phyloP scores from a whole-genome alignment of 495 filamentous ascomycete genomes.

The Tuber aestivum region DNA sequence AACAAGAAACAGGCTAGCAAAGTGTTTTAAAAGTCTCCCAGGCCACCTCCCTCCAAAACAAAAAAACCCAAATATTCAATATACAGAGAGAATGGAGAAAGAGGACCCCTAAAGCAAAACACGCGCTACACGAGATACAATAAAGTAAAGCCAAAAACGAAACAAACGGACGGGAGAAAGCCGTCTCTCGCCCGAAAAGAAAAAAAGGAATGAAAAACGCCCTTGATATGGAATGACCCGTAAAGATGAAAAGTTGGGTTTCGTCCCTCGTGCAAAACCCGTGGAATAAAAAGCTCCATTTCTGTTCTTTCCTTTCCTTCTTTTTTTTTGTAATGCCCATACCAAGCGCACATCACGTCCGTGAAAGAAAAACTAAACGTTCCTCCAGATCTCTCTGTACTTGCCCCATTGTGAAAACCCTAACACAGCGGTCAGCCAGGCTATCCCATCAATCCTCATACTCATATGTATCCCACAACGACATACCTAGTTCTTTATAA shows the following conservation, averaged over 20 bases:
- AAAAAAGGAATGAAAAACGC: not conserved
- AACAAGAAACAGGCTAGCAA: not conserved
- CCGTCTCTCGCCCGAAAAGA: constrained; percentile 6
- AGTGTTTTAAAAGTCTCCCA: constrained; percentile 1
- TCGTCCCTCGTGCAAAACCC: constrained; percentile 6
- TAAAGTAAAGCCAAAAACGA: constrained; percentile 6
- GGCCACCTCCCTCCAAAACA: not conserved
- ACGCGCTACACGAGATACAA: not conserved
- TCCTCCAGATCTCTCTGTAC: constrained; percentile 47
- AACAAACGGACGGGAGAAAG: constrained; percentile 13
- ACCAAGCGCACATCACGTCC: not conserved
- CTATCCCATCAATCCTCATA: constrained; percentile 7
- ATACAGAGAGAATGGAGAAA: not conserved
- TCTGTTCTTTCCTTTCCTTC: too few species aligned
- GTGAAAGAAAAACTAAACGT: constrained; percentile 26
- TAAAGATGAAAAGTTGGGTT: constrained; percentile 20
- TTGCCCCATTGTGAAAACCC: constrained; percentile 46
- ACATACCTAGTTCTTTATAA: constrained; percentile 41
- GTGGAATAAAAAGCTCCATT: not conserved
- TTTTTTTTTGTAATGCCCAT: constrained; percentile 11
- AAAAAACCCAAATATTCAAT: constrained; percentile 1
- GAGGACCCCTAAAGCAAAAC: not conserved
- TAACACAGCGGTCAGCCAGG: constrained; percentile 13
- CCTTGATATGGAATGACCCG: constrained; percentile 18
- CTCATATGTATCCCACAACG: constrained; percentile 25